These are phyloP conservation scores for Paraglomus brasilianum DNA, from an alignment of 192 early-diverging fungal genomes.

Conservation along the genomic window DNA sequence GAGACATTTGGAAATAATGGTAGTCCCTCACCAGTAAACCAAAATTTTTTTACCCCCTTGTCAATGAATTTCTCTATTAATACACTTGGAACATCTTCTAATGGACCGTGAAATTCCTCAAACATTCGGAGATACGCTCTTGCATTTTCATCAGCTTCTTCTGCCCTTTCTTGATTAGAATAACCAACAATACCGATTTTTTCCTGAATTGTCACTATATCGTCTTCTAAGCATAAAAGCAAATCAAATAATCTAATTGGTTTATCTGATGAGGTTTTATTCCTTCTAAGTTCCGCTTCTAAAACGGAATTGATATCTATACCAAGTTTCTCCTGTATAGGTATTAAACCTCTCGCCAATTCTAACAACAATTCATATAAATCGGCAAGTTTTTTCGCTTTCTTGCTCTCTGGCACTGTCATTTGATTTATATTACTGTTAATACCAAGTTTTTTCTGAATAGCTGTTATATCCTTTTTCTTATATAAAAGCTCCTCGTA, in stretches of 20 bases:
- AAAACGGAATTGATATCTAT: constrained; percentile 22
- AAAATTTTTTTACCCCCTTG: constrained; percentile 15
- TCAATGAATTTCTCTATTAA: constrained; percentile 3
- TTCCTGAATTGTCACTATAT: constrained; percentile 21
- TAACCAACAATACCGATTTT: constrained; percentile 7
- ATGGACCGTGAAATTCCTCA: not conserved
- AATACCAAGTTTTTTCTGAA: constrained; percentile 24
- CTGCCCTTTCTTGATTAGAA: constrained; percentile 19
- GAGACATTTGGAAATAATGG: constrained; percentile 1
- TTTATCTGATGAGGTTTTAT: constrained; percentile 17
- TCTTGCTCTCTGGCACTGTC: constrained; percentile 13
- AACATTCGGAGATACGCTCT: not conserved
- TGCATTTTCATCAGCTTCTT: constrained; percentile 7
- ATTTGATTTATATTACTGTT: constrained; percentile 25
- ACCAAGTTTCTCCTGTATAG: constrained; percentile 17
- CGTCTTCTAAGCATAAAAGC: constrained; percentile 20
- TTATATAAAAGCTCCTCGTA: constrained; percentile 6
- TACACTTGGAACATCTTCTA: not conserved
- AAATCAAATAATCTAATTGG: constrained; percentile 24
- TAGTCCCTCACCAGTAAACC: not conserved
- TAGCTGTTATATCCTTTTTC: constrained; percentile 20
- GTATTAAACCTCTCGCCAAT: constrained; percentile 10
- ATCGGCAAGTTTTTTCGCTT: constrained; percentile 17
- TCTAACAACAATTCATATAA: constrained; percentile 22
- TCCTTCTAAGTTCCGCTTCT: constrained; percentile 19